Evolutionary conservation across 305 asterid species (phyloP).

Genomic region (Solanum hybrid): DNA sequence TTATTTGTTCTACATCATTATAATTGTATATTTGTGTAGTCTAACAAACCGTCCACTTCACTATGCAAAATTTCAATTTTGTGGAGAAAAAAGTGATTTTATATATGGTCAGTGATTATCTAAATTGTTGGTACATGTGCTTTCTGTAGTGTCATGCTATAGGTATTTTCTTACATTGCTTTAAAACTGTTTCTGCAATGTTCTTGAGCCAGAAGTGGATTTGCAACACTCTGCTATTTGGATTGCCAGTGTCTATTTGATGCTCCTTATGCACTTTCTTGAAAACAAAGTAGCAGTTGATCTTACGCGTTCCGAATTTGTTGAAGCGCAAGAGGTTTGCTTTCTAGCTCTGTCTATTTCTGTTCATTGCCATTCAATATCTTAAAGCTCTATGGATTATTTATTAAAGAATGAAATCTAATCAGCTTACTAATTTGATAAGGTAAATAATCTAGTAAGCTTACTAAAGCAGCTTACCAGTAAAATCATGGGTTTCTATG

Average conservation of each 20-base stretch:
- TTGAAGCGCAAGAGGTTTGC: slow-evolving; percentile 91
- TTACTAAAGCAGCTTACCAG: background rate
- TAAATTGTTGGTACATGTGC: background rate
- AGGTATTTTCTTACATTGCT: background rate
- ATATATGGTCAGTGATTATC: background rate
- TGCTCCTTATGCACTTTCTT: slow-evolving; percentile 88
- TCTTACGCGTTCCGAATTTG: slow-evolving; percentile 85
- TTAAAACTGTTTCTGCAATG: background rate
- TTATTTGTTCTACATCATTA: background rate
- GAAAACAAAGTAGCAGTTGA: slow-evolving; percentile 91
- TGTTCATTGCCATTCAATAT: background rate
- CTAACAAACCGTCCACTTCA: background rate
- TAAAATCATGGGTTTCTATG: background rate
- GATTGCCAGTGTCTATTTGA: slow-evolving; percentile 89
- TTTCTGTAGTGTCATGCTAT: slow-evolving; percentile 3
- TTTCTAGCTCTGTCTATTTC: slow-evolving; percentile 1
- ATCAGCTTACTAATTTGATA: background rate
- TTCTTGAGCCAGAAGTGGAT: slow-evolving; percentile 59
- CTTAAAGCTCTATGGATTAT: background rate
- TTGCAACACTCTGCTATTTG: slow-evolving; percentile 91
- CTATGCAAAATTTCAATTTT: background rate
- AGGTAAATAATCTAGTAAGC: background rate
- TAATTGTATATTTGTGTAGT: background rate
- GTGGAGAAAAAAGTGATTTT: background rate
- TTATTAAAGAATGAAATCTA: background rate